Percentiles rank a stretch among this genome's conserved stretches.
Evolutionary conservation across 345 rosid species (phyloP).

Genomic region (Salix suchowensis): DNA sequence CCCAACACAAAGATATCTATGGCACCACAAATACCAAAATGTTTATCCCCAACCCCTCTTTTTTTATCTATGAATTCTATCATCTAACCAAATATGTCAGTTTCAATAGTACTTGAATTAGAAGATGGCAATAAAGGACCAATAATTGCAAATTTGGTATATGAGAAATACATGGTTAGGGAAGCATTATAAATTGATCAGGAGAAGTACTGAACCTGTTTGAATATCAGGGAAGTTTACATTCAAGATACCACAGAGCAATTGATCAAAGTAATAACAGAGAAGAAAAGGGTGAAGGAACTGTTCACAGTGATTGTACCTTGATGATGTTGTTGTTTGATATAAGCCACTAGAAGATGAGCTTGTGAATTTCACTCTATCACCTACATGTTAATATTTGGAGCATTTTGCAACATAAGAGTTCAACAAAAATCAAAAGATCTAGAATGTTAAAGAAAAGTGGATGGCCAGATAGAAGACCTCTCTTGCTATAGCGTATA

Average conservation of each 20-base stretch:
- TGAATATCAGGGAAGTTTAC: neutral
- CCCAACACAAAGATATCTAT: neutral
- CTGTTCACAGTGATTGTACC: constrained; percentile 35
- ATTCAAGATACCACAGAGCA: neutral
- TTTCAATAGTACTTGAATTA: neutral
- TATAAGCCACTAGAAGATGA: constrained; percentile 44
- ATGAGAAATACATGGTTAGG: neutral
- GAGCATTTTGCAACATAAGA: constrained; percentile 5
- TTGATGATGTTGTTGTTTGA: constrained; percentile 43
- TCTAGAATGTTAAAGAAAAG: constrained; percentile 2
- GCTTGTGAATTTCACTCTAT: constrained; percentile 57
- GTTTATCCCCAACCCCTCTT: neutral
- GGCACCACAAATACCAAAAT: neutral
- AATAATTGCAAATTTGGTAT: neutral
- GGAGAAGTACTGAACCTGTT: neutral
- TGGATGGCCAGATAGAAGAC: neutral
- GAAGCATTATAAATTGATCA: neutral
- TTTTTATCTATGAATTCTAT: neutral
- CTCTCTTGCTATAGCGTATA: constrained; percentile 9
- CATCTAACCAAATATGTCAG: neutral
- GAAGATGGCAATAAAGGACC: neutral
- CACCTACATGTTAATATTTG: constrained; percentile 46
- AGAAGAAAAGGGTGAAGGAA: neutral
- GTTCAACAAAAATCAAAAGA: constrained; percentile 7
- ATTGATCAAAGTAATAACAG: neutral